A percentile compares a stretch with the other conserved stretches of the same genome.
These are phyloP conservation scores for Piper longum DNA, from an alignment of 164 flowering plant species.

Conservation along the genomic window DNA sequence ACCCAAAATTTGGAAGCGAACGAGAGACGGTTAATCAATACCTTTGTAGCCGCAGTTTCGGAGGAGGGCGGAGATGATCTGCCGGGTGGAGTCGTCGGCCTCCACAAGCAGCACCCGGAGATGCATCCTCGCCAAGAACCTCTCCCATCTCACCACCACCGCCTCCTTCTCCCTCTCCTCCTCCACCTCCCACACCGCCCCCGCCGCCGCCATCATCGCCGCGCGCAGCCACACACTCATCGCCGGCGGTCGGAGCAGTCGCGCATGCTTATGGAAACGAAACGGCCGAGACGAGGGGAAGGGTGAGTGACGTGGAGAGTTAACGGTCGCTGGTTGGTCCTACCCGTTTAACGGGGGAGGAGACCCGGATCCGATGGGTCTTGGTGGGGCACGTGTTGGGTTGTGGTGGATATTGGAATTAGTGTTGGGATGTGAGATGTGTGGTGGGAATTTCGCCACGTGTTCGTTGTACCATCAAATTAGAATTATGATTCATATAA, in stretches of 20 bases:
- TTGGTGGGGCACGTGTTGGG: too few species aligned
- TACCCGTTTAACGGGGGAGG: too few species aligned
- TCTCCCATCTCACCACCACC: slow-evolving; percentile 41
- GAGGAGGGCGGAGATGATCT: slow-evolving; percentile 67
- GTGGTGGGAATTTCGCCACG: too few species aligned
- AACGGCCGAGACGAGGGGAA: too few species aligned
- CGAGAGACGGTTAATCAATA: slow-evolving; percentile 4
- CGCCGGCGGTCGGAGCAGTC: background rate
- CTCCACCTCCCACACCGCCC: slow-evolving; percentile 1
- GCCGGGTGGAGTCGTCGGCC: slow-evolving; percentile 79
- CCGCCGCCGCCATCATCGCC: slow-evolving; percentile 8
- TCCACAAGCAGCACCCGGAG: slow-evolving; percentile 73
- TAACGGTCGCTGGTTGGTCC: too few species aligned
- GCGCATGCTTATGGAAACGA: too few species aligned
- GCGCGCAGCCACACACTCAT: slow-evolving; percentile 1
- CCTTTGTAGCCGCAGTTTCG: slow-evolving; percentile 78
- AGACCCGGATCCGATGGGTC: too few species aligned
- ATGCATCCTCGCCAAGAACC: slow-evolving; percentile 33
- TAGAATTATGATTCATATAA: too few species aligned
- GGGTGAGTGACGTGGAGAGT: too few species aligned
- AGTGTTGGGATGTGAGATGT: too few species aligned
- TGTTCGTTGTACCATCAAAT: too few species aligned
- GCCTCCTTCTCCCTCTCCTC: slow-evolving; percentile 6
- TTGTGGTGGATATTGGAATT: too few species aligned
- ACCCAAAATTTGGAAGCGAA: background rate